Evolutionary conservation across 306 rosid species (phyloP), one percentile per base, ranked within the genome.

Genomic region (Erythrophleum fordii): DNA sequence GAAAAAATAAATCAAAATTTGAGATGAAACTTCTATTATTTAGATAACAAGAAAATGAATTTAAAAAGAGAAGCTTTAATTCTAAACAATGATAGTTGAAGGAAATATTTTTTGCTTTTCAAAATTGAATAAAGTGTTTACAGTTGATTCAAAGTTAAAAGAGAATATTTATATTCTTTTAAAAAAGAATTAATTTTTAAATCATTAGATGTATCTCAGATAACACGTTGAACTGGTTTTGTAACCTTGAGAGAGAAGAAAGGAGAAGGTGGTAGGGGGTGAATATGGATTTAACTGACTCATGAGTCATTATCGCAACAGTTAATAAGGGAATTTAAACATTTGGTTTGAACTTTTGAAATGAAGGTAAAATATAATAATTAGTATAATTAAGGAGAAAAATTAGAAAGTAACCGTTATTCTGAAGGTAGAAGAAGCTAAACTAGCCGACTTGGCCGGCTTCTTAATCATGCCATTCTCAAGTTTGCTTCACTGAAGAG

Each of bases 381-480:
- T 29, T 48, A 3, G 49, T 4, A 16, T 20, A 8, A 55, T 29
- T 35, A 60, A 72, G 11, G 41, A 46, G 58, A 75, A 45, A 72
- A 59, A 26, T 12, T 5, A 25, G 35, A 26, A 25, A 87, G 87
- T 86, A 80, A 84, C 83, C 79, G 90, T 89, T 87, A 78, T 72
- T 69, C 12, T 78, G 83, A 75, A 45, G 53, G 64, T 7, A 44
- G 73, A 73, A 73, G 66, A 75, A 85, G 80, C 59, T 17, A 55
- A 78, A 82, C 48, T 51, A 85, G 86, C 88, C 87, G 92, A 79
- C 87, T 55, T 49, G 82, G 94, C 88, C 93, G 86, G 88, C 86
- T 42, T 58, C 48, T 64, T 41, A 65, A 73, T 77, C 31, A 75
- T 80, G 72, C 72, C 28, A 39, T 78, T 76, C 14, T 82, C 59